Base-by-base conservation (phyloP, 176 grass and related monocot genomes). In the Carex pumila region DNA sequence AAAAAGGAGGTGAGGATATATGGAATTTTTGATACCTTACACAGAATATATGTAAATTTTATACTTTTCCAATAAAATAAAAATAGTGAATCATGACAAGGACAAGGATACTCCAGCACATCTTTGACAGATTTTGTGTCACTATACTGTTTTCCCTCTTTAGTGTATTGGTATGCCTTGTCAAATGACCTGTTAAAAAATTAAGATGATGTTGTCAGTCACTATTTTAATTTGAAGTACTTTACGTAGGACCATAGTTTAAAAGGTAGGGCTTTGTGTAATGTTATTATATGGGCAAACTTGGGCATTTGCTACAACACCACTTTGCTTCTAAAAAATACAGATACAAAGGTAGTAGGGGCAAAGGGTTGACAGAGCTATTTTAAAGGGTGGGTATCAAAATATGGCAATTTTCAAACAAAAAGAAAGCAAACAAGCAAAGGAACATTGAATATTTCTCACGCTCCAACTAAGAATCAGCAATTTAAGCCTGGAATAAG, bases 121-220 rank as follows among this genome's bases (percentile, higher is more conserved):
- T 94, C 80, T 87, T 90, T 91, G 59, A 95, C 91, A 61, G 88
- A 90, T 69, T 89, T 73, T 31, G 84, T 79, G 85, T 83, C 62
- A 14, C 45, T 90, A 72, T 93, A 98, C 31, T 88, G 86, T 50
- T 84, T 87, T 63, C 84, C 89, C 45, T 87, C 86, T 87, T 95
- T 93, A 52, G 91, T 87, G 52, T 95, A 95, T 79, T 95, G 88
- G 61, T 95, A 93, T 55, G 89, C 96, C 85, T 92, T 99, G 81
- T 87, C 91, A 71, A 99, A 99, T 81, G 89, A 89, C 84, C 96
- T 99, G 79, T 62, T 70, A 71, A 78, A 50, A 69, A 39, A 52
- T 59, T 55, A 69, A 70, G 17, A 78, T 57, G 61, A 41, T 47
- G 34, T 1, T 49, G 73, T 78, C 30, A 57, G 34, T 5, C 73